Base-by-base conservation (phyloP, 2,329 filamentous ascomycete genomes). In the Parasarocladium wereldwijsianum region DNA sequence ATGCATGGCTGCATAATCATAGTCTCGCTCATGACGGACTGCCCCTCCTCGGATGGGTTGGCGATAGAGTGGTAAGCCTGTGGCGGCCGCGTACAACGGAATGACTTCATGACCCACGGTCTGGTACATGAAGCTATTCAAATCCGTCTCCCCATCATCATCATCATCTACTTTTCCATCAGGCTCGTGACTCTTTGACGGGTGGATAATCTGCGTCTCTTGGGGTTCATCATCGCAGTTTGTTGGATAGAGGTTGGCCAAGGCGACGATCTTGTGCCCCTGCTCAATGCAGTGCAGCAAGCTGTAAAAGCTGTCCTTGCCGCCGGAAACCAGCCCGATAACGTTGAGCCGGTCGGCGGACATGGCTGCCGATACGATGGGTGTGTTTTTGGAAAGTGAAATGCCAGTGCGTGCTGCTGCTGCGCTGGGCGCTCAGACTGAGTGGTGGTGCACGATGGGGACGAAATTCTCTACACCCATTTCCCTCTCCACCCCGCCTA, bases 91-190 rank as follows among this genome's bases (percentile, higher is more conserved):
- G 49, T 94, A 96, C 11, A 93, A 66, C 3, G 86, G 84, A 34
- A 96, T 77, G 12, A 94, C 62, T 34, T 73, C 67, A 54, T 96
- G 84, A 9, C 90, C 90, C 36, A 94, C 82, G 3, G 90, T 98
- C 61, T 98, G 90, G 62, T 96, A 98, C 90, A 98, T 98, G 73
- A 90, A 96, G 58, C 86, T 94, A 54, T 98, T 84, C 43, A 93
- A 66, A 51, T 96, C 58, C 27, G 45, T 50, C 26, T 60, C 49
- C 12, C 36, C 32, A 20, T 33, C 24, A 8, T 25, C 15, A n/a
- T 12, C 15, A 14, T 26, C 17, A 13, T 7, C 23, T 16, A 4
- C 17, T 13, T 21, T 9, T 5, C 27, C 29, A 25, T 23, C 37
- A 25, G 32, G 22, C 24, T 32, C 8, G 27, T 35, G 23, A 32